These are phyloP conservation scores for Colletotrichum salicis DNA, from an alignment of 2,329 filamentous ascomycete genomes.

Conservation along the genomic window DNA sequence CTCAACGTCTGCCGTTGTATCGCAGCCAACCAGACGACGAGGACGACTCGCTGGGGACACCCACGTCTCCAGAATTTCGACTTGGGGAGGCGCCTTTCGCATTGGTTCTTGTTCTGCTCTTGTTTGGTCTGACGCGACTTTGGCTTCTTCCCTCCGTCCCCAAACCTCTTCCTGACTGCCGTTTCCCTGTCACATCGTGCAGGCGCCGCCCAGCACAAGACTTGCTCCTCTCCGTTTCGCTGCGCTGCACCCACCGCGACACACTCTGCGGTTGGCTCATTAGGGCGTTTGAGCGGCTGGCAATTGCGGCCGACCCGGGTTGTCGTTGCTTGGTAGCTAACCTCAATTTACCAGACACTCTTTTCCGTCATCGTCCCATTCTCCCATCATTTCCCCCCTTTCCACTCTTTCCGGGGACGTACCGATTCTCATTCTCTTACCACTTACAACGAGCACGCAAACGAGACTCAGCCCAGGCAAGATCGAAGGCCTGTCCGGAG, in stretches of 20 bases:
- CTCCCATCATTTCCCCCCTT: slow-evolving; percentile 12
- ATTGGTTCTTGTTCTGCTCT: slow-evolving; percentile 12
- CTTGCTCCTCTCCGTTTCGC: background rate
- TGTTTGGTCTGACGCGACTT: slow-evolving; percentile 8
- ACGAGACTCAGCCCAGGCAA: background rate
- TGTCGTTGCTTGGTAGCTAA: slow-evolving; percentile 23
- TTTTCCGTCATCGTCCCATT: slow-evolving; percentile 11
- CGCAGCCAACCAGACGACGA: slow-evolving; percentile 8
- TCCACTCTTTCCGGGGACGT: slow-evolving; percentile 22
- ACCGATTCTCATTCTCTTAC: slow-evolving; percentile 2
- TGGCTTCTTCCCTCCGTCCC: slow-evolving; percentile 10
- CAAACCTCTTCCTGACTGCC: slow-evolving; percentile 20
- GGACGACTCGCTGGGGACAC: slow-evolving; percentile 12
- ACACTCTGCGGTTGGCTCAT: slow-evolving; percentile 15
- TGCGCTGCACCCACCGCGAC: slow-evolving; percentile 10
- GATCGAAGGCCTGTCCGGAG: background rate
- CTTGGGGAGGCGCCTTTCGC: slow-evolving; percentile 11
- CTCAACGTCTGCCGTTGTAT: slow-evolving; percentile 19
- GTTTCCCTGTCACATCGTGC: slow-evolving; percentile 19
- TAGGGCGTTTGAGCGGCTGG: slow-evolving; percentile 14
- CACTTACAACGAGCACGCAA: background rate
- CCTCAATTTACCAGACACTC: slow-evolving; percentile 24
- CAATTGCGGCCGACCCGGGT: slow-evolving; percentile 15
- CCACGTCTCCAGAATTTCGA: slow-evolving; percentile 13
- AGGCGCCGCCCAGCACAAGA: slow-evolving; percentile 22